Conservation (phyloP, 2,329 filamentous ascomycete species). For the Niveomyces coronatus region DNA sequence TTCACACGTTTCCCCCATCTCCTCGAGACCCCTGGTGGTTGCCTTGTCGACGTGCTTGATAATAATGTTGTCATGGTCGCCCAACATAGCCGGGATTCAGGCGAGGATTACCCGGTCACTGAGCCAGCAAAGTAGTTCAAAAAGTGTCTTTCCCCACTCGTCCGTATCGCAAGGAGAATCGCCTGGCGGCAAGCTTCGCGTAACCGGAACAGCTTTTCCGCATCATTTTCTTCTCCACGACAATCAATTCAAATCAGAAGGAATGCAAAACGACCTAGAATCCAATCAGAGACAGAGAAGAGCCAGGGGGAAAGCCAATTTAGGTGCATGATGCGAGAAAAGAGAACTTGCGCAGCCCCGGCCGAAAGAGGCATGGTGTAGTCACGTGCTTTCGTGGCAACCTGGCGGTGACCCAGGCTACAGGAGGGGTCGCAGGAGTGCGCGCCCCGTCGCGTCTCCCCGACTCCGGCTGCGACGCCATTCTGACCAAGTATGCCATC, state of each 20-base stretch:
- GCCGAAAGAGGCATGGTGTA: constrained; percentile 1
- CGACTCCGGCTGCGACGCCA: constrained; percentile 29
- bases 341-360: background rate
- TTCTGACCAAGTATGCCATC: constrained; percentile 17
- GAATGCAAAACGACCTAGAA: too few species aligned
- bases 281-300: background rate
- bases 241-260: too few species aligned
- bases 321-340: too few species aligned
- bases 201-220: too few species aligned
- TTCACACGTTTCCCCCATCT: background rate
- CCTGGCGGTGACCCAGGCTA: constrained; percentile 25
- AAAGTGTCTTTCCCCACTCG: too few species aligned
- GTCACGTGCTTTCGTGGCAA: constrained; percentile 36
- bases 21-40: background rate
- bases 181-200: too few species aligned
- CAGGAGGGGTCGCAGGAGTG: constrained; percentile 25
- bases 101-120: constrained; percentile 8
- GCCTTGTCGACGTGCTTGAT: background rate
- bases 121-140: too few species aligned
- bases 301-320: too few species aligned
- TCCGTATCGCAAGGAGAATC: too few species aligned
- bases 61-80: constrained; percentile 10
- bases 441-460: constrained; percentile 35
- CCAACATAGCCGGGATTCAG: constrained; percentile 18
- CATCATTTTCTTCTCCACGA: too few species aligned